Evolutionary conservation across 2,329 filamentous ascomycete species (phyloP).

Genomic region (Falciphora oryzae): DNA sequence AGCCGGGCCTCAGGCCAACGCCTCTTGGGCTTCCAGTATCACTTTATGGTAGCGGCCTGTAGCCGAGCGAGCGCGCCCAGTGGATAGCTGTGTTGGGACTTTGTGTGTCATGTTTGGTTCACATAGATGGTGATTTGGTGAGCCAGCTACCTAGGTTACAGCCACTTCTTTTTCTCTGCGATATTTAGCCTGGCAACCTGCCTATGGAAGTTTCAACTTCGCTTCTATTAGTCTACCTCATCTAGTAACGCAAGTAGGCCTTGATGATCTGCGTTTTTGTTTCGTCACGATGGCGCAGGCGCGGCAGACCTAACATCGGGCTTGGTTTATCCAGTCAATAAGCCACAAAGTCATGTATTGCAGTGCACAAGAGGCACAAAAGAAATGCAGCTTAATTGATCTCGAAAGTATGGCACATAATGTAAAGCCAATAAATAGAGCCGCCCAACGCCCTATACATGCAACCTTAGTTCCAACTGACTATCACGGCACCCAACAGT

Average conservation of each 20-base stretch:
- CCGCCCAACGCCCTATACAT: background rate
- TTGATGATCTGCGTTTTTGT: no score
- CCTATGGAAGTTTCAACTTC: background rate
- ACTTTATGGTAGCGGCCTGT: background rate
- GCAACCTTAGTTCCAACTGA: background rate
- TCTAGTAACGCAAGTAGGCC: no score
- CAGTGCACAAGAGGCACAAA: background rate
- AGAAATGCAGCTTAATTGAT: background rate
- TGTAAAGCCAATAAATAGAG: background rate
- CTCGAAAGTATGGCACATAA: background rate
- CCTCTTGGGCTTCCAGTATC: background rate
- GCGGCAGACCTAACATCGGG: no score
- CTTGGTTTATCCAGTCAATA: no score
- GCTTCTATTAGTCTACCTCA: no score
- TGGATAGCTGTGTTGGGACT: background rate
- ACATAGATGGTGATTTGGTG: background rate
- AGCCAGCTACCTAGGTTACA: background rate
- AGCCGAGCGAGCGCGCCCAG: background rate
- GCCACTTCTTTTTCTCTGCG: background rate
- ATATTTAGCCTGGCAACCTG: background rate
- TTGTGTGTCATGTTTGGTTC: background rate
- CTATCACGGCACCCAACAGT: background rate
- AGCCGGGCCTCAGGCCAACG: no score
- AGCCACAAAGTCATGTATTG: no score
- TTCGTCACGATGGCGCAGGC: no score